A percentile compares a stretch with the other conserved stretches of the same genome.
These are phyloP conservation scores for Silene vulgaris DNA, from an alignment of 179 eudicot genomes.

Conservation along the genomic window DNA sequence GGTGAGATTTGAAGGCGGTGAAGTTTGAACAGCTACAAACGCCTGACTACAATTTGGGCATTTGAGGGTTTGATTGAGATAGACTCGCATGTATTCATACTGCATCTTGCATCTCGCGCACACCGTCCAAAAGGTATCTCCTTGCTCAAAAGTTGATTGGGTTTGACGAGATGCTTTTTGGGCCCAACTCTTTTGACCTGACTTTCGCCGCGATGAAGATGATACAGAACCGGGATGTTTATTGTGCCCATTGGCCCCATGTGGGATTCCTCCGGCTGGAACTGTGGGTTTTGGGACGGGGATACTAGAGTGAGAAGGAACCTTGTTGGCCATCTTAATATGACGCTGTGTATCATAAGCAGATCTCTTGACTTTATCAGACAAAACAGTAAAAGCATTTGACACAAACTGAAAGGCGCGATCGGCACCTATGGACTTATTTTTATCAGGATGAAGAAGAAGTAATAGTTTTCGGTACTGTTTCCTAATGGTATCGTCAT, in stretches of 20 bases:
- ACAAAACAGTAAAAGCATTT: constrained; percentile 32
- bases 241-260: constrained; percentile 24
- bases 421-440: constrained; percentile 38
- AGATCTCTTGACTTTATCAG: constrained; percentile 34
- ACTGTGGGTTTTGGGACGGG: constrained; percentile 3
- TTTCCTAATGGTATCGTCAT: constrained; percentile 30
- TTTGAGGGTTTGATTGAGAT: constrained; percentile 28
- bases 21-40: constrained; percentile 32
- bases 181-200: constrained; percentile 15
- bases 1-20: constrained; percentile 36
- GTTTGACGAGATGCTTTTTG: constrained; percentile 20
- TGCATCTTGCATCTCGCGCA: constrained; percentile 37
- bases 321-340: constrained; percentile 22
- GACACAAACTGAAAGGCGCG: constrained; percentile 40
- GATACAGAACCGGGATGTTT: constrained; percentile 2
- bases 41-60: constrained; percentile 35
- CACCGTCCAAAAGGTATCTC: constrained; percentile 38
- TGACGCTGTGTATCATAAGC: constrained; percentile 32
- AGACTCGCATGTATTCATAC: constrained; percentile 35
- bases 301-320: constrained; percentile 19
- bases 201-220: background rate
- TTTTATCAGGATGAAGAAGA: constrained; percentile 43
- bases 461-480: constrained; percentile 34
- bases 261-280: background rate
- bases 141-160: constrained; percentile 15